Conservation (phyloP, 2,329 filamentous ascomycete genomes). For the Trichoderma sp. region DNA sequence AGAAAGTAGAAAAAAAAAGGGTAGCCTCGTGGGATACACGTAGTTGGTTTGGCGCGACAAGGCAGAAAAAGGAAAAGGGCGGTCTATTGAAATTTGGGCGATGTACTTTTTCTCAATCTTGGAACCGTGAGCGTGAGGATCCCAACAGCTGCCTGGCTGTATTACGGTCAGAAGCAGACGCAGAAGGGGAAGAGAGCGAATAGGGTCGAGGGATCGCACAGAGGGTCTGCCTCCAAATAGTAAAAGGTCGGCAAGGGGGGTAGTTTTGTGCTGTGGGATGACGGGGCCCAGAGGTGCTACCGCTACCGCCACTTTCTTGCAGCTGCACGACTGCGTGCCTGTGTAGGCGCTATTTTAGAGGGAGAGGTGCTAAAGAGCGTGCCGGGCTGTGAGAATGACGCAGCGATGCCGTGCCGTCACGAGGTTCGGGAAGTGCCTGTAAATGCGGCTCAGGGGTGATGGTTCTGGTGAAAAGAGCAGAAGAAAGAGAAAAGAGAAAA, state of each 20-base stretch:
- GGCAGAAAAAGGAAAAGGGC: slow-evolving; percentile 18
- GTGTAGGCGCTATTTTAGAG: slow-evolving; percentile 8
- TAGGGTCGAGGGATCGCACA: slow-evolving; percentile 19
- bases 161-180: slow-evolving; percentile 18
- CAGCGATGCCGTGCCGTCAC: background rate
- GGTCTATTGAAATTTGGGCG: slow-evolving; percentile 18
- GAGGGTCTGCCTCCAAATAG: slow-evolving; percentile 17
- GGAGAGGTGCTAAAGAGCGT: slow-evolving; percentile 14
- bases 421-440: background rate
- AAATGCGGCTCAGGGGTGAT: background rate
- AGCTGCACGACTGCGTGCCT: slow-evolving; percentile 12
- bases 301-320: slow-evolving; percentile 18
- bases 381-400: slow-evolving; percentile 7
- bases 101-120: slow-evolving; percentile 6
- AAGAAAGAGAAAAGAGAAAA: background rate
- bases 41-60: slow-evolving; percentile 8
- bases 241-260: slow-evolving; percentile 2
- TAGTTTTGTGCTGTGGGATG: slow-evolving; percentile 5
- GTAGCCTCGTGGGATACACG: slow-evolving; percentile 16
- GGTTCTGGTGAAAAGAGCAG: background rate
- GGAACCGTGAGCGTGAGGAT: slow-evolving; percentile 11
- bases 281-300: slow-evolving; percentile 1
- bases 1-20: background rate
- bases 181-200: slow-evolving; percentile 14
- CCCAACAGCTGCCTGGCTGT: slow-evolving; percentile 21